Percentiles rank a stretch among this genome's conserved stretches.
phyloP scores from a whole-genome alignment of 140 eudicot species.

The Ambrosia hybrid region DNA sequence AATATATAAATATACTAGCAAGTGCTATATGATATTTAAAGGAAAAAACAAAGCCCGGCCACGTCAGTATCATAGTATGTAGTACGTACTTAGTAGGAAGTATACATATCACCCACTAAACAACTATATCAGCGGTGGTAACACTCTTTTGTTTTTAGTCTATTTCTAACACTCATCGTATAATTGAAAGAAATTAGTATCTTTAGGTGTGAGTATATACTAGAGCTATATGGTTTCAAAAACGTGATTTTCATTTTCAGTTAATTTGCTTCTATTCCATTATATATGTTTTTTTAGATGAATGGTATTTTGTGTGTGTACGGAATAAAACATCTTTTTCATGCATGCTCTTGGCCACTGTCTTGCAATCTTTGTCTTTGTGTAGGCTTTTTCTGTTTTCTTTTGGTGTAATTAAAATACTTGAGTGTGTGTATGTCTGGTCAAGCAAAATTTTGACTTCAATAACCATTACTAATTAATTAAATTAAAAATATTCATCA shows the following conservation, averaged over 20 bases:
- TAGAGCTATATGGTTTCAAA: not conserved
- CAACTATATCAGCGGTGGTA: too few species aligned
- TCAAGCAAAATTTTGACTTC: constrained; percentile 23
- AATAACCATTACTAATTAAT: constrained; percentile 11
- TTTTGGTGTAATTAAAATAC: constrained; percentile 16
- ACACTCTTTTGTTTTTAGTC: too few species aligned
- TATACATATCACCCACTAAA: too few species aligned
- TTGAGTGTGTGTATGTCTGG: constrained; percentile 25
- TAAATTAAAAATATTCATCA: constrained; percentile 15
- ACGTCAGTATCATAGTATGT: too few species aligned
- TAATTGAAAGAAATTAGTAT: too few species aligned
- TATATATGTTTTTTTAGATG: constrained; percentile 1
- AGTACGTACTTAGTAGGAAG: too few species aligned
- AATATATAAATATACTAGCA: not conserved
- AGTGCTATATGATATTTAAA: not conserved
- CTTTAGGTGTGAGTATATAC: too few species aligned
- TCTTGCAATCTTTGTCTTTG: constrained; percentile 26
- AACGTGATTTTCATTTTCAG: not conserved
- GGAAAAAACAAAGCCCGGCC: not conserved
- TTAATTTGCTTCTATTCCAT: not conserved
- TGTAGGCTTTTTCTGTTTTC: constrained; percentile 14
- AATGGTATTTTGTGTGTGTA: constrained; percentile 19
- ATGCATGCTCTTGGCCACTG: constrained; percentile 38
- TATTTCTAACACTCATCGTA: too few species aligned
- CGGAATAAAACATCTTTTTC: constrained; percentile 30